These are phyloP conservation scores for Yamadazyma trypodendri DNA, from an alignment of 1,139 yeast genomes.

Conservation along the genomic window DNA sequence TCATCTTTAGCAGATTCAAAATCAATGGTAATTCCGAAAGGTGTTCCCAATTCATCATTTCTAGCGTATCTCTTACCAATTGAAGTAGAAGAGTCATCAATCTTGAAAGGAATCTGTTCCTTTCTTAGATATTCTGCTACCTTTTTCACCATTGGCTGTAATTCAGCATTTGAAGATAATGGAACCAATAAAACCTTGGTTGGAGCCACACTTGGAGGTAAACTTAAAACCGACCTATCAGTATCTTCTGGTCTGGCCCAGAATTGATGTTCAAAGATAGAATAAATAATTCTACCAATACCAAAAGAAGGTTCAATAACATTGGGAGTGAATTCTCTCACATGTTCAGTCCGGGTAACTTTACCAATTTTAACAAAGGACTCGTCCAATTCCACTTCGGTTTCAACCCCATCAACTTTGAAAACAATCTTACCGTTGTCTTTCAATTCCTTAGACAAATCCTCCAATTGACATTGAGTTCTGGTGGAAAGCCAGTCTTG, in stretches of 20 bases:
- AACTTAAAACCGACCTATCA: conserved; percentile 88
- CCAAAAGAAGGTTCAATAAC: conserved; percentile 99
- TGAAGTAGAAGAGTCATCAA: conserved; percentile 96
- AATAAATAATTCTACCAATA: conserved; percentile 94
- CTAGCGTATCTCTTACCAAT: conserved; percentile 99
- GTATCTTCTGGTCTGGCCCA: conserved; percentile 93
- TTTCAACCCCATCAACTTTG: conserved; percentile 60
- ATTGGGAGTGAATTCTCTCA: conserved; percentile 94
- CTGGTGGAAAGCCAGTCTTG: conserved; percentile 75
- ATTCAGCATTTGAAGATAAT: conserved; percentile 77
- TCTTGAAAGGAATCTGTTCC: conserved; percentile 88
- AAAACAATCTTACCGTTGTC: conserved; percentile 64
- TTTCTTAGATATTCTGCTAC: conserved; percentile 71
- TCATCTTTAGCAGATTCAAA: conserved; percentile 90
- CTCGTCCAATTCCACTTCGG: conserved; percentile 64
- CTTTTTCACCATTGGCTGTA: conserved; percentile 71
- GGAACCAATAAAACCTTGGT: conserved; percentile 96
- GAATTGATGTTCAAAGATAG: conserved; percentile 90
- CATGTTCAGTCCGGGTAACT: conserved; percentile 79
- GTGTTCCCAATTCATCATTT: conserved; percentile 99
- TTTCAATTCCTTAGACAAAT: conserved; percentile 66
- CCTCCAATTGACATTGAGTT: conserved; percentile 84
- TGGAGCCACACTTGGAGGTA: conserved; percentile 96
- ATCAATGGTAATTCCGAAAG: conserved; percentile 97
- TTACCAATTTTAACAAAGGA: conserved; percentile 74